These are phyloP conservation scores for Wickerhamomyces ciferrii DNA, from an alignment of 805 yeast species.

Conservation along the genomic window DNA sequence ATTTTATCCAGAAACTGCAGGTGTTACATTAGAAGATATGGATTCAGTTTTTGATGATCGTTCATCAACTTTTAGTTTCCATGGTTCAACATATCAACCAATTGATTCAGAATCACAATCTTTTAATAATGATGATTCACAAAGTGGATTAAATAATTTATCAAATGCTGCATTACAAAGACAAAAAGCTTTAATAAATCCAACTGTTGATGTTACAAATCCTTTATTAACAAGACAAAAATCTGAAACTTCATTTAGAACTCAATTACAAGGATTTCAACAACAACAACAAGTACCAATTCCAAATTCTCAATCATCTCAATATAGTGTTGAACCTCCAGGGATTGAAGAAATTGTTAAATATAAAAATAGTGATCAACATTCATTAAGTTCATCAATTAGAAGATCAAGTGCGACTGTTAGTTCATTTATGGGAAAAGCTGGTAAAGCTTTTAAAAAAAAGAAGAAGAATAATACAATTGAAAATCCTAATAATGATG, in stretches of 20 bases:
- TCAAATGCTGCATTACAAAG: slow-evolving; percentile 41
- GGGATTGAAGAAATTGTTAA: slow-evolving; percentile 29
- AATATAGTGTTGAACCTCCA: slow-evolving; percentile 30
- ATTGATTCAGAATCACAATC: slow-evolving; percentile 11
- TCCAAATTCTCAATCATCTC: slow-evolving; percentile 8
- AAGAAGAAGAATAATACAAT: slow-evolving; percentile 9
- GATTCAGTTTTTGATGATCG: slow-evolving; percentile 80
- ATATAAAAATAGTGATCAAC: slow-evolving; percentile 24
- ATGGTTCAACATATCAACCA: slow-evolving; percentile 21
- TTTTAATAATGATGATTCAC: slow-evolving; percentile 1
- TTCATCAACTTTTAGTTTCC: slow-evolving; percentile 27
- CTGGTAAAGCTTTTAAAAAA: slow-evolving; percentile 23
- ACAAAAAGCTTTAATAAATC: slow-evolving; percentile 24
- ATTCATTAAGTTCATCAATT: slow-evolving; percentile 26
- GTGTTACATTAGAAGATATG: slow-evolving; percentile 86
- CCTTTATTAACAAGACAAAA: slow-evolving; percentile 15
- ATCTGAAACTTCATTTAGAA: slow-evolving; percentile 19
- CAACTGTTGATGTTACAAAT: slow-evolving; percentile 21
- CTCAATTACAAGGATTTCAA: slow-evolving; percentile 14
- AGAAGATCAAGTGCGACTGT: slow-evolving; percentile 40
- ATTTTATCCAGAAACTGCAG: slow-evolving; percentile 87
- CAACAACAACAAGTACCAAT: slow-evolving; percentile 1
- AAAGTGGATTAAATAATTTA: slow-evolving; percentile 6
- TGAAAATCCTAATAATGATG: slow-evolving; percentile 15
- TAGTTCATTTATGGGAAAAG: slow-evolving; percentile 28